Percentiles rank a stretch among this genome's conserved stretches.
These are phyloP conservation scores for Diaporthe capsici DNA, from an alignment of 2,329 filamentous ascomycete genomes.

Conservation along the genomic window DNA sequence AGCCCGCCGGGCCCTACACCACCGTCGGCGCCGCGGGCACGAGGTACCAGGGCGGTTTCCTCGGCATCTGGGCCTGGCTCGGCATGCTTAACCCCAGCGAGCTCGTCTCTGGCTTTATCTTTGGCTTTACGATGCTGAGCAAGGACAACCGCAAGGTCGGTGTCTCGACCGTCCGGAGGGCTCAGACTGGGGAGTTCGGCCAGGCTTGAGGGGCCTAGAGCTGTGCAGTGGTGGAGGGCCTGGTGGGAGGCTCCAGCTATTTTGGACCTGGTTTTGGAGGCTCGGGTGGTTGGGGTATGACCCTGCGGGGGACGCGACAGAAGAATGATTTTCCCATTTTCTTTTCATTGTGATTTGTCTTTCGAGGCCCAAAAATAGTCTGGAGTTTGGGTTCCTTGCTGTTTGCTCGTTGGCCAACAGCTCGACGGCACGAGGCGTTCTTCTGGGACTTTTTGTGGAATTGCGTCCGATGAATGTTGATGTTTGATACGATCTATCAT, in stretches of 20 bases:
- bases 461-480: not conserved
- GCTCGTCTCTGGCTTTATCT: constrained; percentile 40
- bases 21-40: constrained; percentile 38
- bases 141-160: constrained; percentile 38
- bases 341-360: not conserved
- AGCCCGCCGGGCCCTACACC: constrained; percentile 20
- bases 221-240: too few relatives aligned
- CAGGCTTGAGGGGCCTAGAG: not conserved
- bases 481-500: constrained; percentile 6
- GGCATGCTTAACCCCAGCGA: constrained; percentile 44
- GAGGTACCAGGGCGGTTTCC: constrained; percentile 46
- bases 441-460: not conserved
- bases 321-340: not conserved
- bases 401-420: not conserved
- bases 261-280: too few relatives aligned
- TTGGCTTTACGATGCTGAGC: constrained; percentile 40
- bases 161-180: constrained; percentile 29
- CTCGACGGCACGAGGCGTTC: not conserved
- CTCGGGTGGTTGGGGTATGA: not conserved
- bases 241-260: not conserved
- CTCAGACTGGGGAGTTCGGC: constrained; percentile 38
- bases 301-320: not conserved
- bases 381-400: not conserved
- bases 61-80: constrained; percentile 44
- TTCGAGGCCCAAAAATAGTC: not conserved